Evolutionary conservation across 768 basidiomycete species (phyloP).

Genomic region (Tricholoma bakamatsutake): DNA sequence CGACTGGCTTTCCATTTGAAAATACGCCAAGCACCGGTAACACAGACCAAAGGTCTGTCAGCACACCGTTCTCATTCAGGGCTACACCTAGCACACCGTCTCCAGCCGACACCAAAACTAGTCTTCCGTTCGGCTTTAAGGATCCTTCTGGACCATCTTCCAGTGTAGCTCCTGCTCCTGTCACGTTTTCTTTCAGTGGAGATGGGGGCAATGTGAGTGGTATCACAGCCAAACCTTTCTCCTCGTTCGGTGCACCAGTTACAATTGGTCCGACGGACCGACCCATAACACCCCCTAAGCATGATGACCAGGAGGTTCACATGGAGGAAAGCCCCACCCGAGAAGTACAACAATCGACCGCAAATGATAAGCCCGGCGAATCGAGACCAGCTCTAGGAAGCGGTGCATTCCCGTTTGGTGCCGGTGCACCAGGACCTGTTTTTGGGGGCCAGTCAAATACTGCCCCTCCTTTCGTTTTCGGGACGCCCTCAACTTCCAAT

Average conservation of each 20-base stretch:
- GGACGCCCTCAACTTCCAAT: constrained; percentile 31
- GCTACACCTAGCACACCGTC: constrained; percentile 28
- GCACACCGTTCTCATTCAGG: constrained; percentile 42
- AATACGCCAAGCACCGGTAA: constrained; percentile 3
- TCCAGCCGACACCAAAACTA: constrained; percentile 28
- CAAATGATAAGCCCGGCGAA: constrained; percentile 25
- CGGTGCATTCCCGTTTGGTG: constrained; percentile 42
- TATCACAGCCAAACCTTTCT: constrained; percentile 45
- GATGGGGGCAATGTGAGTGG: constrained; percentile 36
- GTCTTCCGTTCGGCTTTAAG: constrained; percentile 31
- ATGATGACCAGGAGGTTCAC: constrained; percentile 56
- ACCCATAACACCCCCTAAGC: constrained; percentile 62
- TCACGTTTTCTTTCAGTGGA: constrained; percentile 45
- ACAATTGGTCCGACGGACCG: constrained; percentile 31
- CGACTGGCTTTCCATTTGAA: constrained; percentile 8
- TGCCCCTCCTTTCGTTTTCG: constrained; percentile 36
- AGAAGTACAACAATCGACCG: constrained; percentile 41
- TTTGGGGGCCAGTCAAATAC: constrained; percentile 25
- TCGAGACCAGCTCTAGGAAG: constrained; percentile 31
- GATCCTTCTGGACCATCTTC: constrained; percentile 20
- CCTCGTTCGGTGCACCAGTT: constrained; percentile 39
- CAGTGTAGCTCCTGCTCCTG: constrained; percentile 21
- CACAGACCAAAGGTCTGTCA: constrained; percentile 13
- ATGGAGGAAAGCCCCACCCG: constrained; percentile 83
- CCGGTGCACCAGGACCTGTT: constrained; percentile 23